Evolutionary conservation across 2,329 filamentous ascomycete genomes (phyloP), one percentile per base, ranked within the genome.

Genomic region (Fusarium sp.): DNA sequence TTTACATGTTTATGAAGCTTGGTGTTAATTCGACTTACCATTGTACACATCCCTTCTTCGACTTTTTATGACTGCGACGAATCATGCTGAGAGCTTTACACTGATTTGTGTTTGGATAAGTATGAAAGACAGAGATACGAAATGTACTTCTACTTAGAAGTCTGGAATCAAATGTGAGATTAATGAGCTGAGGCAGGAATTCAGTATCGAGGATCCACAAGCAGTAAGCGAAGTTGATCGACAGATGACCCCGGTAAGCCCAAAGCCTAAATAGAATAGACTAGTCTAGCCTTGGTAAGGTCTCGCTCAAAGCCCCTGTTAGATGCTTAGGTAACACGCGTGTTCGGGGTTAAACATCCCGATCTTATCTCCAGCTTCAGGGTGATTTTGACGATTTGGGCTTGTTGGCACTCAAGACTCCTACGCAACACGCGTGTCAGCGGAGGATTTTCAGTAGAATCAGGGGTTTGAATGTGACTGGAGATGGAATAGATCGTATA

Each of bases 31-130:
- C 7, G 51, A 58, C 70, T 59, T 1, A 73, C 70, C 73, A 75
- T 19, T 75, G 58, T 7, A 59, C 7, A 14, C 73, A 75, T 18
- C 73, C 73, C 10, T 54, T 66, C 14, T 61, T 64, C 1, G 73
- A 75, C 37, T 75, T 75, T 45, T 70, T 75, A 5, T 75, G 73
- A 8, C 67, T 59, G 3, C 73, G 61, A 4, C 73, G 73, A n/a
- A 73, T 56, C 73, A 74, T 74, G 0, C 4, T 23, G 37, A 48
- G 41, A 6, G 39, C 6, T 42, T 10, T 10, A 42, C 5, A 7
- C 21, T 19, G 3, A 38, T 38, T 21, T 5, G 10, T 21, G 18
- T 21, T 9, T 15, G 4, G 7, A n/a, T 5, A 4, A 15, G 3
- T 39, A 15, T 9, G 7, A 14, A 7, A 39, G 4, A 39, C 7